phyloP scores from a whole-genome alignment of 257 asterid species.

The Handroanthus guayacan region DNA sequence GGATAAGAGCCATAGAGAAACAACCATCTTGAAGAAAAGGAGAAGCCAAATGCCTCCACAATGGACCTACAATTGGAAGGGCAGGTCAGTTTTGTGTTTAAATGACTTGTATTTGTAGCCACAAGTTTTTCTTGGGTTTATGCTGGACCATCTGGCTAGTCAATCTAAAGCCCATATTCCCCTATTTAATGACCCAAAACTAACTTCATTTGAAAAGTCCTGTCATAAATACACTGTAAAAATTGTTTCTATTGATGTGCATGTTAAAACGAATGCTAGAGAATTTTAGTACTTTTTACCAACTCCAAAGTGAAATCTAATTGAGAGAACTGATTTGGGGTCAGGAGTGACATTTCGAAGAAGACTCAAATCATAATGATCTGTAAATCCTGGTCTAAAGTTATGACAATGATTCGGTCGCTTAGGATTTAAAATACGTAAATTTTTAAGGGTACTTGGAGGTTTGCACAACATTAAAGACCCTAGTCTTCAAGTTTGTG shows the following conservation, averaged over 20 bases:
- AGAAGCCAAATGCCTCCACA: constrained; percentile 36
- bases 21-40: constrained; percentile 17
- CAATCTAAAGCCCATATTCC: constrained; percentile 41
- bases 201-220: constrained; percentile 30
- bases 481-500: too few species aligned
- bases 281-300: background rate
- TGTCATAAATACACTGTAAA: constrained; percentile 28
- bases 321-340: background rate
- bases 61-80: constrained; percentile 38
- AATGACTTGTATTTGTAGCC: constrained; percentile 32
- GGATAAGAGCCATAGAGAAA: constrained; percentile 43
- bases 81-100: constrained; percentile 27
- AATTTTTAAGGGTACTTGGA: too few species aligned
- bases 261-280: background rate
- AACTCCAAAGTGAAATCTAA: background rate
- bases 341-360: too few species aligned
- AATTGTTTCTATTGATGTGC: background rate
- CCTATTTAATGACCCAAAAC: constrained; percentile 32
- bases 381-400: too few species aligned
- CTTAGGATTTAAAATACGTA: too few species aligned
- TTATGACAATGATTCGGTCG: too few species aligned
- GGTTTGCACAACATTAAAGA: too few species aligned
- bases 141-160: constrained; percentile 40
- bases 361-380: too few species aligned
- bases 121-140: constrained; percentile 28